phyloP scores from a whole-genome alignment of 176 grass and related monocot genomes.

The Zea luxurians region DNA sequence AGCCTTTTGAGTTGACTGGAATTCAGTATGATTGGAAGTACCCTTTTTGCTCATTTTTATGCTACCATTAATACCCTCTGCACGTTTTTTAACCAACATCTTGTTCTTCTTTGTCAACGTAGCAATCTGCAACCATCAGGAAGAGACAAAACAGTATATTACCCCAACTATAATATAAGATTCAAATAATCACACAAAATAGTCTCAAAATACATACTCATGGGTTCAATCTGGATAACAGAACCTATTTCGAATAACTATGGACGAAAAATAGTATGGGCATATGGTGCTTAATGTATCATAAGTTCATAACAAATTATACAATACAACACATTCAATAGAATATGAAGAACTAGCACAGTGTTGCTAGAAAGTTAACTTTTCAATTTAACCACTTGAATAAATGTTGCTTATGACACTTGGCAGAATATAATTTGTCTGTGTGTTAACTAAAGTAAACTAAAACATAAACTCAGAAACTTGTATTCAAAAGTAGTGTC shows the following conservation, averaged over 20 bases:
- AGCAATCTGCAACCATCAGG: conserved; percentile 45
- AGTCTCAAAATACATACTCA: conserved; percentile 29
- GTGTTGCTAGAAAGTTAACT: conserved; percentile 8
- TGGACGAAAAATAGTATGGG: conserved; percentile 1
- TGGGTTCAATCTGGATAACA: conserved; percentile 6
- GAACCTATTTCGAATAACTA: background rate
- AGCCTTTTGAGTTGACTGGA: conserved; percentile 31
- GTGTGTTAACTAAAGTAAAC: background rate
- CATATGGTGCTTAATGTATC: background rate
- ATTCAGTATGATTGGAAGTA: conserved; percentile 37
- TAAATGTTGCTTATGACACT: background rate
- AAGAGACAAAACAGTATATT: conserved; percentile 30
- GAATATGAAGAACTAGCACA: background rate
- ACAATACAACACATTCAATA: background rate
- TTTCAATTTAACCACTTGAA: conserved; percentile 2
- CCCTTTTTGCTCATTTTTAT: conserved; percentile 38
- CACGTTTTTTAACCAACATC: conserved; percentile 58
- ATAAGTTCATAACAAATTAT: background rate
- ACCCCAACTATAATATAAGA: background rate
- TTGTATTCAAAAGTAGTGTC: background rate
- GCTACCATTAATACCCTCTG: conserved; percentile 36
- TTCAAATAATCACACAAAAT: background rate
- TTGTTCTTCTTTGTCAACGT: conserved; percentile 89
- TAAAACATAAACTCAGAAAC: background rate
- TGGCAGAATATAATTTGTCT: background rate